Percentiles rank a stretch among this genome's conserved stretches.
Conservation (phyloP, 2,329 filamentous ascomycete genomes). For the Fusarium euwallaceae region DNA sequence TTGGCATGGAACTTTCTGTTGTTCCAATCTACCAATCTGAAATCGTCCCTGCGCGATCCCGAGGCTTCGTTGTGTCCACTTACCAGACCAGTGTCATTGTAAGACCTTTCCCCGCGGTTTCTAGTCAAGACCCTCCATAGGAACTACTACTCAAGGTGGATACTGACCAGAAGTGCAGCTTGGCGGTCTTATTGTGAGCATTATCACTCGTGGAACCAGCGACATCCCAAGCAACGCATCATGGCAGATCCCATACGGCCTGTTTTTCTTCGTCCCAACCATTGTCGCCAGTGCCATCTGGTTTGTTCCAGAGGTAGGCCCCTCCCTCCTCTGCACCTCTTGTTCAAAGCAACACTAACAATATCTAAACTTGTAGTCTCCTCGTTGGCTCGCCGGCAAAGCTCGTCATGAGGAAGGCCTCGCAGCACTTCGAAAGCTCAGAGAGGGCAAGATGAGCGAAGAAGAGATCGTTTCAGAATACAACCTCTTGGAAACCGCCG, state of each 20-base stretch:
- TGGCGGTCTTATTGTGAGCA: slow-evolving; percentile 38
- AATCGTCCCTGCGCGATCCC: slow-evolving; percentile 44
- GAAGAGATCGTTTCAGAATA: slow-evolving; percentile 41
- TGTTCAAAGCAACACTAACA: not conserved
- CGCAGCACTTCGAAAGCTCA: slow-evolving; percentile 35
- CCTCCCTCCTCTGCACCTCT: not conserved
- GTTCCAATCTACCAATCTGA: slow-evolving; percentile 53
- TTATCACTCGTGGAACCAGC: slow-evolving; percentile 47
- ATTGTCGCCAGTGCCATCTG: slow-evolving; percentile 47
- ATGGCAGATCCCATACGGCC: slow-evolving; percentile 51
- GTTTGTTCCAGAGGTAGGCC: slow-evolving; percentile 42
- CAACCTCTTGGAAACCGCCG: slow-evolving; percentile 15
- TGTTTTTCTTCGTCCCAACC: slow-evolving; percentile 50
- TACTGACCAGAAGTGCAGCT: not conserved
- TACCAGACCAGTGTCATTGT: slow-evolving; percentile 23
- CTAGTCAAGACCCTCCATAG: not conserved
- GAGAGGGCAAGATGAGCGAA: slow-evolving; percentile 37
- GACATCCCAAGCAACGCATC: slow-evolving; percentile 44
- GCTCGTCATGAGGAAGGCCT: slow-evolving; percentile 45
- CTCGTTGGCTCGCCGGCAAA: slow-evolving; percentile 47
- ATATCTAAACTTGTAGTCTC: slow-evolving; percentile 25
- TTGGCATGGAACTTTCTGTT: slow-evolving; percentile 55
- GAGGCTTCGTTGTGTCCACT: slow-evolving; percentile 47
- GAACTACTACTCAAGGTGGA: not conserved
- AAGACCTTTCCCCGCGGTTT: not conserved